Base-by-base conservation (phyloP, 2,329 filamentous ascomycete species). In the Aspergillus sp. region DNA sequence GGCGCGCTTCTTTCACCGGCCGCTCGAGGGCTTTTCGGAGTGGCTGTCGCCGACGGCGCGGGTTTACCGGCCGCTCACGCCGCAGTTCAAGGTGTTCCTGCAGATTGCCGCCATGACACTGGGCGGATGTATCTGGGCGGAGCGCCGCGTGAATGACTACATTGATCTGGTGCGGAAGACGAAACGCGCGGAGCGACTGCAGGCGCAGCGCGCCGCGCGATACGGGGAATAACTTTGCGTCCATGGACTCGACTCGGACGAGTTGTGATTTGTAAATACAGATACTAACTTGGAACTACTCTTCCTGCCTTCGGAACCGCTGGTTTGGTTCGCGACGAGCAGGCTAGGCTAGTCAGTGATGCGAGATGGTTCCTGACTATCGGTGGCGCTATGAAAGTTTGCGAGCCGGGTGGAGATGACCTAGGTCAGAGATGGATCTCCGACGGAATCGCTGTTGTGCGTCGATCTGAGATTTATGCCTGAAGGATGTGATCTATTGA, bases 21-120 rank as follows among this genome's bases (percentile, higher is more conserved):
- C 75, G 2, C 60, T 81, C 5, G 76, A 79, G 50, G 76, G 73
- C 0, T 77, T 81, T 61, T 80, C 77, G 0, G 68, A 71, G 20
- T 77, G 77, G 61, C 68, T 80, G 48, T 76, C 71, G 16, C 73
- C 69, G 14, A 59, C 62, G 5, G 71, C 71, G 38, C 73, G 67
- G 23, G 57, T 79, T 36, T 79, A 79, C 60, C 75, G 76, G 20
- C 71, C 73, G 5, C 59, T 79, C 53, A 79, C 77, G 13, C 67
- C 74, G 42, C 77, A 79, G 55, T 79, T 78, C 64, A 79, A 79
- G 56, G 71, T 77, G 23, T 78, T 77, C 56, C 58, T 79, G 32
- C 76, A 79, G 54, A 70, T 79, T 25, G 71, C 71, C 4, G 68
- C 64, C 31, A 77, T 78, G 75, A 78, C 71, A 4, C 62, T 78